Evolutionary conservation across 768 basidiomycete species (phyloP).

Genomic region (Boletus insuetus): DNA sequence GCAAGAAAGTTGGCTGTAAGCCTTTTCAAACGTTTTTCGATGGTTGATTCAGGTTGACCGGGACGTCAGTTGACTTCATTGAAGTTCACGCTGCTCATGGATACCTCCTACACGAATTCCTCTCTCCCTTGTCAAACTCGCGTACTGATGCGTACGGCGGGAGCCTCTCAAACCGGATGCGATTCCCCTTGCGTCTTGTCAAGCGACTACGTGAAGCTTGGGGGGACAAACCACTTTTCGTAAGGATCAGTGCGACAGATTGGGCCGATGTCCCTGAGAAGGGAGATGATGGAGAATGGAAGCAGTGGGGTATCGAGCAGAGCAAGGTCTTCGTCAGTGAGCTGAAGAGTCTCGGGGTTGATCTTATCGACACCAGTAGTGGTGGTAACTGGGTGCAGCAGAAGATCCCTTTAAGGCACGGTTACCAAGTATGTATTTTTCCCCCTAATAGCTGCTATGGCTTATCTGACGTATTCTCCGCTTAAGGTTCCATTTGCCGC

Average conservation of each 20-base stretch:
- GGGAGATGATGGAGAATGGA: conserved; percentile 52
- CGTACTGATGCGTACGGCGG: conserved; percentile 76
- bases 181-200: conserved; percentile 60
- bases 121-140: conserved; percentile 72
- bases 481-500: conserved; percentile 65
- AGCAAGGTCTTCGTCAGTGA: conserved; percentile 55
- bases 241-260: conserved; percentile 64
- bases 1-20: conserved; percentile 62
- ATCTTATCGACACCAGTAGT: conserved; percentile 70
- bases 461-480: neutral
- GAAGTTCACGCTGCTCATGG: conserved; percentile 75
- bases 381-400: conserved; percentile 66
- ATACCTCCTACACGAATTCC: conserved; percentile 58
- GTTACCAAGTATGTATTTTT: conserved; percentile 54
- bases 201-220: conserved; percentile 52
- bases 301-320: conserved; percentile 78
- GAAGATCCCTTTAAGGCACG: conserved; percentile 50
- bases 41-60: conserved; percentile 8
- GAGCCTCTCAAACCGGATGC: conserved; percentile 66
- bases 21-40: neutral
- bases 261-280: conserved; percentile 60
- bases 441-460: neutral
- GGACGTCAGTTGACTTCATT: conserved; percentile 58
- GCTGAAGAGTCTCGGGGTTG: conserved; percentile 61
- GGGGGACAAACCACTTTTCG: conserved; percentile 67